Evolutionary conservation across 768 basidiomycete species (phyloP), one percentile per base, ranked within the genome.

Genomic region (Pulveroboletus sp.): DNA sequence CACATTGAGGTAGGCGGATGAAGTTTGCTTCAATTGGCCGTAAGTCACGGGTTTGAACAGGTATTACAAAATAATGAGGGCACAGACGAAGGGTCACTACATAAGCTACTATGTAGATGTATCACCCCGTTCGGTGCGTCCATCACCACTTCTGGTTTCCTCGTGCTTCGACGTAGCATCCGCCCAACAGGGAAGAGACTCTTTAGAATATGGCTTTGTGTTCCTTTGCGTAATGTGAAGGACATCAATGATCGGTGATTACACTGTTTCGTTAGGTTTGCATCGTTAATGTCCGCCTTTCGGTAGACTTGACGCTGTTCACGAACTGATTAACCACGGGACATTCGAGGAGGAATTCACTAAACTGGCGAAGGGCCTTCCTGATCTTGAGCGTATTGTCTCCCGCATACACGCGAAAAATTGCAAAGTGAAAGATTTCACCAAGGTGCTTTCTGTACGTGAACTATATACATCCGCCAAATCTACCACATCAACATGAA

Each of bases 181-280:
- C 43, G 11, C 43, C 10, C n/a, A 39, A 24, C 47, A 91, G 91
- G 93, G 36, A 98, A 98, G 67, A 82, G 96, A 24, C 76, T 98
- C 27, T 98, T 99, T 78, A 82, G 94, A 37, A 87, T 95, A 46
- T 99, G 96, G 96, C 74, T 99, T 8, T 96, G 92, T 55, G 86
- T 86, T 77, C 96, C 96, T 17, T 70, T 99, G 54, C 81, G 86
- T 28, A 82, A 89, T 35, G 82, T 84, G 32, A 65, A 77, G 10
- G 89, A 89, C 42, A 98, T 99, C 69, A 94, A 95, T 61, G 85
- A 89, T 36, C 78, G 93, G 93, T 90, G 60, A 55, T 72, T 54
- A 43, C 31, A 17, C 43, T 50, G 47, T 55, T 48, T 54, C 32
- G 21, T 50, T 43, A 43, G 49, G 46, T 49, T 47, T 43, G 33